These are phyloP conservation scores for Talaromyces amestolkiae DNA, from an alignment of 2,329 filamentous ascomycete species.

Conservation along the genomic window DNA sequence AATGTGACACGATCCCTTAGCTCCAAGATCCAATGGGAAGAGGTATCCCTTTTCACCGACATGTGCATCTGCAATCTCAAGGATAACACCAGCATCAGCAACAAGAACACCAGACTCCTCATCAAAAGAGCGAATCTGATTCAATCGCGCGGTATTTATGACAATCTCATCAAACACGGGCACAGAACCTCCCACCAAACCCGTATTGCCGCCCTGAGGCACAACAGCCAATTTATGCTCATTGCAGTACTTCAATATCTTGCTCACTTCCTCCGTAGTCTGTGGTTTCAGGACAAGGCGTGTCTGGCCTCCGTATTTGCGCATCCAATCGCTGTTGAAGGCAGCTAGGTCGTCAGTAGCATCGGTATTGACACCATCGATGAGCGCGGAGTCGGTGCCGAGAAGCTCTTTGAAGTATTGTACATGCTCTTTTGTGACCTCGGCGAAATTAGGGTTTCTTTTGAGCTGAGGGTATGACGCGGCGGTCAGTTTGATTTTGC, in stretches of 20 bases:
- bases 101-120: conserved; percentile 88
- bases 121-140: conserved; percentile 86
- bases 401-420: conserved; percentile 78
- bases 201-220: conserved; percentile 95
- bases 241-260: conserved; percentile 92
- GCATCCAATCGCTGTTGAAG: conserved; percentile 99
- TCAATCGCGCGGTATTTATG: conserved; percentile 86
- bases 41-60: conserved; percentile 80
- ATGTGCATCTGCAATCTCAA: conserved; percentile 84
- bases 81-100: conserved; percentile 83
- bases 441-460: conserved; percentile 69
- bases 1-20: conserved; percentile 94
- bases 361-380: conserved; percentile 77
- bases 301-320: conserved; percentile 91
- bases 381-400: conserved; percentile 71
- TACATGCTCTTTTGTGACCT: conserved; percentile 75
- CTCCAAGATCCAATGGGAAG: conserved; percentile 94
- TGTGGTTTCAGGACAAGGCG: conserved; percentile 82
- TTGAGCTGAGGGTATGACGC: conserved; percentile 77
- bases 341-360: conserved; percentile 77
- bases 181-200: conserved; percentile 89
- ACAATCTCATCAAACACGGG: conserved; percentile 99
- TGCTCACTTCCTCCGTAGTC: conserved; percentile 82
- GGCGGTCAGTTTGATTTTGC: conserved; percentile 69
- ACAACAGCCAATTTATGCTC: conserved; percentile 88